Evolutionary conservation across 225 moss, liverwort and hornwort species (phyloP).

Genomic region (Rhytidiadelphus loreus): DNA sequence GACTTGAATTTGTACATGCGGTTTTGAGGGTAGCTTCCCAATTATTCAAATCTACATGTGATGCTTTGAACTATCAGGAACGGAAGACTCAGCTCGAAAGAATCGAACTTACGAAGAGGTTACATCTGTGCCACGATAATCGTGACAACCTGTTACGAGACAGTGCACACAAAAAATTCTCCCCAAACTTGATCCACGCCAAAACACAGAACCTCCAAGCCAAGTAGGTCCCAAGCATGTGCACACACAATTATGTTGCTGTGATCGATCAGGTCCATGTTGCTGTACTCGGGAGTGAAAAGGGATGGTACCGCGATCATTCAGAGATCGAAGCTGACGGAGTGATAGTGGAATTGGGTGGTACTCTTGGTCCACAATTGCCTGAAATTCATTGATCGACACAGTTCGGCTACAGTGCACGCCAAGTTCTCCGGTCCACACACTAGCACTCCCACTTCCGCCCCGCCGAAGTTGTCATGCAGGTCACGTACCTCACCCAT

Average conservation of each 20-base stretch:
- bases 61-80: background rate
- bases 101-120: background rate
- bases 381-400: slow-evolving; percentile 10
- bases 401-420: slow-evolving; percentile 19
- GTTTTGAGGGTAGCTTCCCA: too few relatives aligned
- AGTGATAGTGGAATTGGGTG: slow-evolving; percentile 43
- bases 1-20: too few relatives aligned
- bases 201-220: background rate
- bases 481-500: background rate
- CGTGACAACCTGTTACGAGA: background rate
- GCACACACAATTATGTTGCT: background rate
- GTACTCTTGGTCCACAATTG: background rate
- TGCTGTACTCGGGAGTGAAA: background rate
- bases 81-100: background rate
- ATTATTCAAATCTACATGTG: too few relatives aligned
- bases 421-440: slow-evolving; percentile 31
- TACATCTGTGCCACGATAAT: background rate
- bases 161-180: background rate
- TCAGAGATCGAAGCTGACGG: slow-evolving; percentile 42
- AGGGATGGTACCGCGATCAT: too few relatives aligned
- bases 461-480: background rate
- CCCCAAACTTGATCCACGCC: background rate
- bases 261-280: background rate
- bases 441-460: slow-evolving; percentile 37
- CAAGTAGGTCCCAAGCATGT: background rate